Base-by-base conservation (phyloP, 192 early-diverging fungal genomes). In the Dissophora ornata region DNA sequence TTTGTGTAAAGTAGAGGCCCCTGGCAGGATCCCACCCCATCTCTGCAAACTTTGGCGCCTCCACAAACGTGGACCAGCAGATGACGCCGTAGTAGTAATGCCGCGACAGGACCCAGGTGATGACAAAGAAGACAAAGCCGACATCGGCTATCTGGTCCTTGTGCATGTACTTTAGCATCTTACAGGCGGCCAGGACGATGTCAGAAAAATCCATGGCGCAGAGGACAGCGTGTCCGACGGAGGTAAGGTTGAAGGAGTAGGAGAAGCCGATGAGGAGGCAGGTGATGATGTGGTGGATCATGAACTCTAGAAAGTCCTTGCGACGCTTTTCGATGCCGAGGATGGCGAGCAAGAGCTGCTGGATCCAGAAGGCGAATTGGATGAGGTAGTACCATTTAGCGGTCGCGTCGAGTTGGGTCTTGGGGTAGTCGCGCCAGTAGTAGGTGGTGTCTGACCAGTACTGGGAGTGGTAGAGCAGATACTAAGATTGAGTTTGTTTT, bases 31-130 rank as follows among this genome's bases (percentile, higher is more conserved):
- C 83, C 81, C 81, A 85, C 8, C 68, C 71, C 71, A 79, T 78
- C 40, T 87, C 82, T 18, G 84, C 41, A 28, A 85, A 86, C 42
- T 80, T 64, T 22, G 62, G 54, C 0, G 73, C 67, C 49, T 86
- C 86, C 21, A 84, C 78, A 64, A 88, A 89, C 18, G 51, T 62
- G 44, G 89, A 90, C 68, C 79, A 80, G 64, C 87, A 80, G 34
- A 94, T 89, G 29, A 82, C 62, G 7, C 90, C 84, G 59, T 89
- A 93, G 32, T 90, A 73, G 57, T 89, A 89, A 56, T 93, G 89
- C 21, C 94, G 88, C 1, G 92, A 90, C 19, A 89, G 83, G 32
- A 90, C 38, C 94, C 94, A 95, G 21, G 89, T 85, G 13, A 92
- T 21, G 19, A 94, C 71, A 63, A 94, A 90, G 10, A 90, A 46